Evolutionary conservation across 2,329 filamentous ascomycete genomes (phyloP), one percentile per base, ranked within the genome.

Genomic region (Onygenales sp.): DNA sequence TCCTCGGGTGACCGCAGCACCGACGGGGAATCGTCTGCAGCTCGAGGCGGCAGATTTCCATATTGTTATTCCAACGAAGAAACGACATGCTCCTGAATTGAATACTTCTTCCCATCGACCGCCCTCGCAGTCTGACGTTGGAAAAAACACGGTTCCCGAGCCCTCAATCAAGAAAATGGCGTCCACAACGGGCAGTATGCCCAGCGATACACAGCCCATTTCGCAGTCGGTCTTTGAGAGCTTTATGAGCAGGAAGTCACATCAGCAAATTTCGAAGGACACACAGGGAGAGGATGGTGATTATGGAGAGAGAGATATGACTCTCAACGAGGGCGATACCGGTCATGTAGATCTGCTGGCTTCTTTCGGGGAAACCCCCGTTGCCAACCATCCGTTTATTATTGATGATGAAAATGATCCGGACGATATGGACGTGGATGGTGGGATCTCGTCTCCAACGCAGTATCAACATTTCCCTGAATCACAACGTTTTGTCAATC

Each of bases 351-450:
- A 75, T 55, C 56, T 75, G 13, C 57, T 74, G 27, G 66, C 69
- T 9, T 69, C 65, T 39, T 67, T 74, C 42, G 67, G 67, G 11
- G 60, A 61, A 32, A 57, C 59, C 21, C 62, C 59, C 42, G 55
- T 57, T 6, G 58, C 57, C 42, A 58, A 57, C 13, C 58, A 62
- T 42, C 32, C 37, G 17, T 43, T 48, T 10, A 39, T 14, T 31
- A 34, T 44, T 4, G 50, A 45, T 9, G 45, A 48, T 10, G 34
- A 43, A 37, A 44, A 42, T 5, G 21, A 42, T 4, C 53, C 60
- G 58, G 32, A 42, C 54, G 56, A 85, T 79, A 60, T 84, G 84
- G 72, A 88, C 84, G 58, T 80, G 80, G 53, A 87, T 78, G 33
- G 83, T 83, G 63, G 85, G 79, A 56, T 88, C 79, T 73, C 70